These are phyloP conservation scores for Suhomyces kilbournensis DNA, from an alignment of 805 yeast species.

Conservation along the genomic window DNA sequence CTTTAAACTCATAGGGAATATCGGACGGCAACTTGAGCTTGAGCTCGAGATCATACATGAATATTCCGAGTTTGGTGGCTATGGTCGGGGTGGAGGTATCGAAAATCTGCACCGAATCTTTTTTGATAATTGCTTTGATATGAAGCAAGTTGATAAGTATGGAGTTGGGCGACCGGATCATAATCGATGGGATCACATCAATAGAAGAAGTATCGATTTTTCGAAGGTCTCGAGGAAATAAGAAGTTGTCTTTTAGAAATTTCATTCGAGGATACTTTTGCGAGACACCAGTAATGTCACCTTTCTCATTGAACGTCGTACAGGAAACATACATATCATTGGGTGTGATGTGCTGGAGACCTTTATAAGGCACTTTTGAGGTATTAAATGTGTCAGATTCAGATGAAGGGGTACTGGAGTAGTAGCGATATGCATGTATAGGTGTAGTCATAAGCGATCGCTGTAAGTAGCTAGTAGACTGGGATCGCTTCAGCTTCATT, in stretches of 20 bases:
- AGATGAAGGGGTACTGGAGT: background rate
- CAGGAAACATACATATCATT: conserved; percentile 63
- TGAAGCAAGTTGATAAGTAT: conserved; percentile 81
- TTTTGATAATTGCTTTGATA: conserved; percentile 84
- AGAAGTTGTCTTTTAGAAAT: conserved; percentile 63
- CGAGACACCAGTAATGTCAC: conserved; percentile 67
- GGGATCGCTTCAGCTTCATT: background rate
- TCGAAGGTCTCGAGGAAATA: conserved; percentile 83
- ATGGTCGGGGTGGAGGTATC: conserved; percentile 69
- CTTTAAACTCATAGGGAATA: conserved; percentile 68
- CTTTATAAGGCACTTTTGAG: background rate
- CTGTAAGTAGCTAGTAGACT: background rate
- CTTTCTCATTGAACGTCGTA: conserved; percentile 71
- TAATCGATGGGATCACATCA: conserved; percentile 86
- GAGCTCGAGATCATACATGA: conserved; percentile 80
- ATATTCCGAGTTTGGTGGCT: conserved; percentile 68
- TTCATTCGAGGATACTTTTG: conserved; percentile 71
- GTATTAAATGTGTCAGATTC: background rate
- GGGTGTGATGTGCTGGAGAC: conserved; percentile 27
- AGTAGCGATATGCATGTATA: background rate
- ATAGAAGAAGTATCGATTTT: conserved; percentile 72
- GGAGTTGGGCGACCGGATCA: conserved; percentile 69
- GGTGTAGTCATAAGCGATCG: background rate
- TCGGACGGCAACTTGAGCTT: conserved; percentile 48
- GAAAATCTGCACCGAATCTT: conserved; percentile 76